Evolutionary conservation across 2,329 filamentous ascomycete genomes (phyloP).

Genomic region (Phaeosphaeria sp.): DNA sequence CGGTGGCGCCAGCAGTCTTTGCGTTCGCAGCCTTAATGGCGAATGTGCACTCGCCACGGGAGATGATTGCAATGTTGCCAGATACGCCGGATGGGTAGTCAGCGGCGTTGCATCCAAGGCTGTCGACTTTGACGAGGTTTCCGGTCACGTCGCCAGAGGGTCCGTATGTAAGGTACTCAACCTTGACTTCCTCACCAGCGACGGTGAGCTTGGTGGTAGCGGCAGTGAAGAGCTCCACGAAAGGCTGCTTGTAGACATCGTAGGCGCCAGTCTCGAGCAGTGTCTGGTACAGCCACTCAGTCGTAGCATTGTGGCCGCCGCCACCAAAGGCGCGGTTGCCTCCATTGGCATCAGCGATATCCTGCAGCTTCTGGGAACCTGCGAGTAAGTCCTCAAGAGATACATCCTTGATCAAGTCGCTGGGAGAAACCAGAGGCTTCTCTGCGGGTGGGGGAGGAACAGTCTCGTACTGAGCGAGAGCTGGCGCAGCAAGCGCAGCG

Average conservation of each 20-base stretch:
- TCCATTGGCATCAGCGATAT: constrained; percentile 39
- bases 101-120: constrained; percentile 66
- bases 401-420: constrained; percentile 36
- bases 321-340: constrained; percentile 47
- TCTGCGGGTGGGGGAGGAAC: constrained; percentile 1
- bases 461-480: constrained; percentile 20
- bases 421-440: constrained; percentile 24
- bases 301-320: constrained; percentile 43
- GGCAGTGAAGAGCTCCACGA: constrained; percentile 44
- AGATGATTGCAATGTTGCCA: constrained; percentile 72
- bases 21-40: constrained; percentile 71
- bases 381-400: constrained; percentile 40
- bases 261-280: constrained; percentile 41
- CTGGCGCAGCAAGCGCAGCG: constrained; percentile 27
- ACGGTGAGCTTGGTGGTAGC: constrained; percentile 34
- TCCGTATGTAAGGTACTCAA: constrained; percentile 58
- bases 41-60: constrained; percentile 72
- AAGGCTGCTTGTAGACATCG: constrained; percentile 43
- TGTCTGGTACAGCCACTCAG: constrained; percentile 42
- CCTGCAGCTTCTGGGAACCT: constrained; percentile 42
- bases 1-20: constrained; percentile 71
- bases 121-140: constrained; percentile 65
- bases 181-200: constrained; percentile 30
- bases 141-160: constrained; percentile 68
- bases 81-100: constrained; percentile 66